A percentile compares a stretch with the other conserved stretches of the same genome.
Conservation (phyloP, 306 rosid species). For the Begonia loranthoides region DNA sequence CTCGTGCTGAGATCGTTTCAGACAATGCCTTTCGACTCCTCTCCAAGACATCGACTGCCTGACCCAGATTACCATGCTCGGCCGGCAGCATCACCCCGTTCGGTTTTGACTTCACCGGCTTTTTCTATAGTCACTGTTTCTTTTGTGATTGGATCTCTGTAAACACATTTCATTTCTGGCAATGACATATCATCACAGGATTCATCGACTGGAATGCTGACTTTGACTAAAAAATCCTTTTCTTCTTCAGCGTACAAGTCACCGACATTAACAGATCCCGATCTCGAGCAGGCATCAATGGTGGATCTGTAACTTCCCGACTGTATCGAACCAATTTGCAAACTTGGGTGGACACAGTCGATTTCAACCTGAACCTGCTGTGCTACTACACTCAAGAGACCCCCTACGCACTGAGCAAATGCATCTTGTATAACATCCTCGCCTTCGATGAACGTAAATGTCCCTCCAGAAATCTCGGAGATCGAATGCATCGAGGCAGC, state of each 20-base stretch:
- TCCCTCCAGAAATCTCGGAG: conserved; percentile 14
- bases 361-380: conserved; percentile 9
- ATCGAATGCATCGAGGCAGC: conserved; percentile 11
- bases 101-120: conserved; percentile 7
- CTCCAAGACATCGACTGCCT: conserved; percentile 8
- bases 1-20: conserved; percentile 8
- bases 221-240: conserved; percentile 10
- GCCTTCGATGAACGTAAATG: conserved; percentile 12
- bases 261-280: conserved; percentile 8
- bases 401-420: conserved; percentile 13
- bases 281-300: conserved; percentile 1
- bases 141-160: conserved; percentile 6
- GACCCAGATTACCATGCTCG: conserved; percentile 6
- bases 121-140: conserved; percentile 7
- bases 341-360: conserved; percentile 11
- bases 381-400: conserved; percentile 10
- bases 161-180: conserved; percentile 5
- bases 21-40: conserved; percentile 3
- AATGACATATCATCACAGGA: conserved; percentile 6
- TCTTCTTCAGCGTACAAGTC: conserved; percentile 16
- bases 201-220: conserved; percentile 4
- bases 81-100: conserved; percentile 2
- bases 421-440: conserved; percentile 10
- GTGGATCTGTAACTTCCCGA: conserved; percentile 8
- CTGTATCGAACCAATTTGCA: conserved; percentile 7